These are phyloP conservation scores for Penicillium corylophilum DNA, from an alignment of 2,329 filamentous ascomycete genomes.

Conservation along the genomic window DNA sequence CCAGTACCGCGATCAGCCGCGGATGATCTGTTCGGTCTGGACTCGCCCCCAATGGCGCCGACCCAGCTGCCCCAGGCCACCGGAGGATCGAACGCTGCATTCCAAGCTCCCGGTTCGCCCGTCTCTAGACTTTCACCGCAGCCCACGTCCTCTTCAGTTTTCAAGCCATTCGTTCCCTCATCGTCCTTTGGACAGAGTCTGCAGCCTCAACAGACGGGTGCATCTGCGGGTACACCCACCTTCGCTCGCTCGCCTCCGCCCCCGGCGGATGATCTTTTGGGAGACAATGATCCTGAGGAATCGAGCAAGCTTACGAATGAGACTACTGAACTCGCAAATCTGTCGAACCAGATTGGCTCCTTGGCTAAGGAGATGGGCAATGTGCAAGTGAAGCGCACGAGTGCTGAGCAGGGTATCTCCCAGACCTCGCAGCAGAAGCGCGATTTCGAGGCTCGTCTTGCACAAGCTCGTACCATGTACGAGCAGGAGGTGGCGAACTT, in stretches of 20 bases:
- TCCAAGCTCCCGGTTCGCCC: conserved; percentile 55
- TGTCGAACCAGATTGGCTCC: conserved; percentile 92
- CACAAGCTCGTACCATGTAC: conserved; percentile 82
- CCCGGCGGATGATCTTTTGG: conserved; percentile 79
- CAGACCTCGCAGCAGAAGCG: conserved; percentile 84
- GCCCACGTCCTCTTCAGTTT: conserved; percentile 50
- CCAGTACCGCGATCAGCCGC: conserved; percentile 70
- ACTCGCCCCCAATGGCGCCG: conserved; percentile 58
- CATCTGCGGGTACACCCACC: conserved; percentile 39
- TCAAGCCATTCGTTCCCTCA: conserved; percentile 89
- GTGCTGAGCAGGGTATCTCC: conserved; percentile 77
- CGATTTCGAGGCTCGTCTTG: conserved; percentile 84
- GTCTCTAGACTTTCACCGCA: conserved; percentile 42
- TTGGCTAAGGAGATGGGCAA: conserved; percentile 93
- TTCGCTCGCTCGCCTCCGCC: conserved; percentile 47
- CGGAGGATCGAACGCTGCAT: conserved; percentile 64
- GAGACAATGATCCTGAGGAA: conserved; percentile 82
- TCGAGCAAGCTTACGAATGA: conserved; percentile 86
- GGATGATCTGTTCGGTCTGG: conserved; percentile 91
- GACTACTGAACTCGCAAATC: conserved; percentile 87
- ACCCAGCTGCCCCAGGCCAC: conserved; percentile 65
- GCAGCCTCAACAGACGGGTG: conserved; percentile 73
- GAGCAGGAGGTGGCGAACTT: conserved; percentile 91
- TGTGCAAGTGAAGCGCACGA: conserved; percentile 76
- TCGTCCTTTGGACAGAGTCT: conserved; percentile 88